phyloP scores from a whole-genome alignment of 2,329 filamentous ascomycete species.

The Talaromyces sp. region DNA sequence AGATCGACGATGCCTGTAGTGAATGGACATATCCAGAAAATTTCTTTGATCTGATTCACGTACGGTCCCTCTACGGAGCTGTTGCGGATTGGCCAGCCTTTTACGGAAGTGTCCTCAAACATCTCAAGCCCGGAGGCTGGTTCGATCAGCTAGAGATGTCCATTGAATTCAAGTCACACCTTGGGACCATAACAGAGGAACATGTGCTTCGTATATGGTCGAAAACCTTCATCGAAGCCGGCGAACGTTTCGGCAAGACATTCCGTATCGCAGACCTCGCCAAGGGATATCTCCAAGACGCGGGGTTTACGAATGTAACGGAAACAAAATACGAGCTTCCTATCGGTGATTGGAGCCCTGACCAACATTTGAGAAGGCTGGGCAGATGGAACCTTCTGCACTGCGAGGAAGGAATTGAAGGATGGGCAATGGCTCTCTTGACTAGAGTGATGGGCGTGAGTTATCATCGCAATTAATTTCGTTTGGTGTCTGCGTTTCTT shows the following conservation, averaged over 20 bases:
- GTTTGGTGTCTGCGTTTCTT: not conserved
- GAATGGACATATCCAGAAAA: slow-evolving; percentile 20
- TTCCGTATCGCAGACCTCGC: slow-evolving; percentile 25
- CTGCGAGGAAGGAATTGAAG: slow-evolving; percentile 5
- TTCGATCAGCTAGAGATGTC: slow-evolving; percentile 24
- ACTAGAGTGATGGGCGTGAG: slow-evolving; percentile 25
- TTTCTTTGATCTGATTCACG: slow-evolving; percentile 25
- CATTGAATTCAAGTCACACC: slow-evolving; percentile 21
- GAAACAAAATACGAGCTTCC: slow-evolving; percentile 22
- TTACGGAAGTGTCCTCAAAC: slow-evolving; percentile 17
- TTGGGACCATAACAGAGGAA: slow-evolving; percentile 17
- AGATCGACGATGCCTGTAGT: slow-evolving; percentile 21
- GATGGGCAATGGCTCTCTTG: slow-evolving; percentile 26
- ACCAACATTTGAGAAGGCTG: not conserved
- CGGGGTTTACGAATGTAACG: slow-evolving; percentile 48
- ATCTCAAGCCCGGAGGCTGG: slow-evolving; percentile 24
- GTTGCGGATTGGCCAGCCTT: slow-evolving; percentile 23
- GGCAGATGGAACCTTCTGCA: slow-evolving; percentile 3
- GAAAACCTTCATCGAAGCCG: slow-evolving; percentile 16
- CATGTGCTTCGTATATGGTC: slow-evolving; percentile 14
- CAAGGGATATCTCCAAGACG: slow-evolving; percentile 40
- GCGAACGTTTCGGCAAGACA: slow-evolving; percentile 19
- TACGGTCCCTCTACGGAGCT: slow-evolving; percentile 20
- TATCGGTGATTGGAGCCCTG: slow-evolving; percentile 5
- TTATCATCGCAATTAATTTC: not conserved